Evolutionary conservation across 768 basidiomycete species (phyloP), one percentile per base, ranked within the genome.

Genomic region (Porpolomopsis calyptriformis): DNA sequence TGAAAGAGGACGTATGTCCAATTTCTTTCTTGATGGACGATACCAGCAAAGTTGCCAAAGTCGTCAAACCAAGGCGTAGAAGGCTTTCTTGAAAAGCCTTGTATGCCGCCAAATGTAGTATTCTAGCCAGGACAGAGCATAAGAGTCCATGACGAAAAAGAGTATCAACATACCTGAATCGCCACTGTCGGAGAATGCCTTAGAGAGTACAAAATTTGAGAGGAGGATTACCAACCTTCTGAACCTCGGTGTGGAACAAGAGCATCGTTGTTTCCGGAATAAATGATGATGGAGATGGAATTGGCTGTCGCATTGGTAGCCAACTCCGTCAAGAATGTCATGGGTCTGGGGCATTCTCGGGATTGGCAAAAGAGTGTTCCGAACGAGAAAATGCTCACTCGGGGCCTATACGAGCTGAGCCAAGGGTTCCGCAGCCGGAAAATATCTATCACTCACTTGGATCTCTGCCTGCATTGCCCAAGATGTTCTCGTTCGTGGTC

Each of bases 31-130:
- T 84, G 82, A 54, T 85, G 82, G 12, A 85, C 69, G 27, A 85
- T 77, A 0, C 84, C 85, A 0, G 76, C 80, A 45, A 77, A 72
- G 44, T 75, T 63, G 11, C 77, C 76, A 1, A 58, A 54, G 44
- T 82, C 79, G 43, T 78, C 76, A 45, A 60, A 64, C 81, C 82
- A 87, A 1, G 77, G 72, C 0, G 85, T 85, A 2, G 77, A 71
- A 0, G 85, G 85, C 47, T 72, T 69, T 38, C 74, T 67, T 4
- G 79, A 77, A 59, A 88, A 88, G 2, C 85, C 85, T 61, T 77
- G 81, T 35, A 78, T 77, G 4, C 81, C 84, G 18, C 82, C 82
- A 52, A 85, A 88, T 0, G 85, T 85, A 20, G 82, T 84, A 53
- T 88, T 88, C 80, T 85, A 42, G 0, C 36, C 7, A 36, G 16